These are phyloP conservation scores for Vitis riparia DNA, from an alignment of 164 flowering plant species.

Conservation along the genomic window DNA sequence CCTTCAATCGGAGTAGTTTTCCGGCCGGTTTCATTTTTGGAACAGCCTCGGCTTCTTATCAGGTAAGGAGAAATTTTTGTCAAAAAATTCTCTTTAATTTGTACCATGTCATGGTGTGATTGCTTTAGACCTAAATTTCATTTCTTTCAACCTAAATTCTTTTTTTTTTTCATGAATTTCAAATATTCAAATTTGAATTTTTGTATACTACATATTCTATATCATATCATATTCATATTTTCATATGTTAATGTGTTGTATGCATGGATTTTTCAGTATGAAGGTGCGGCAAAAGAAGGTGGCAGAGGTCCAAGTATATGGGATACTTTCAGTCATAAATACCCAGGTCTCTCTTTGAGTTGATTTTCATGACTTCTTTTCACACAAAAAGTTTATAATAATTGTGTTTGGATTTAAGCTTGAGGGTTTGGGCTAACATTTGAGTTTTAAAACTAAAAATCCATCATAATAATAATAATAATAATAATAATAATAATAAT, in stretches of 20 bases:
- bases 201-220: background rate
- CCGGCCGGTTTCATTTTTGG: conserved; percentile 31
- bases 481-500: too few species aligned
- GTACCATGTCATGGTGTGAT: background rate
- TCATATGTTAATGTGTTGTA: too few species aligned
- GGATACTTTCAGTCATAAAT: conserved; percentile 5
- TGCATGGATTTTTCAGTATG: conserved; percentile 9
- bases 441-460: too few species aligned
- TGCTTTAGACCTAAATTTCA: too few species aligned
- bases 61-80: conserved; percentile 11
- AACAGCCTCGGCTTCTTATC: conserved; percentile 27
- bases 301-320: conserved; percentile 15
- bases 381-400: too few species aligned
- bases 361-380: too few species aligned
- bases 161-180: background rate
- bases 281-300: conserved; percentile 19
- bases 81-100: background rate
- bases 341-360: conserved; percentile 4
- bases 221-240: background rate
- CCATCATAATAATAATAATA: too few species aligned
- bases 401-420: too few species aligned
- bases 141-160: background rate
- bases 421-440: too few species aligned
- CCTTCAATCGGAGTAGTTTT: conserved; percentile 22
- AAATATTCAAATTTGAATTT: background rate